Evolutionary conservation across 345 rosid species (phyloP), one percentile per base, ranked within the genome.

Genomic region (Orychophragmus violaceus): DNA sequence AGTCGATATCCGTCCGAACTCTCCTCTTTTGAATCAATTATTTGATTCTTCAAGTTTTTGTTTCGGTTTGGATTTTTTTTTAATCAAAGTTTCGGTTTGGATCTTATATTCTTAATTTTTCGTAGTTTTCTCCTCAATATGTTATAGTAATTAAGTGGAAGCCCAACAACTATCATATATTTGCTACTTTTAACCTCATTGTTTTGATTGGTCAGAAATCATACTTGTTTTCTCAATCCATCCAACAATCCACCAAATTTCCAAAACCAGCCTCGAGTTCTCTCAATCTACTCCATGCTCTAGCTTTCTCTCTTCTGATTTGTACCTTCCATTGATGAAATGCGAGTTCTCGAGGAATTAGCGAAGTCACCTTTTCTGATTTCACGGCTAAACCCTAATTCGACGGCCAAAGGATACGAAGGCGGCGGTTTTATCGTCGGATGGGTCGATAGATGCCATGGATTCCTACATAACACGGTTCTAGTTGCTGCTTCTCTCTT

Each of bases 391-490:
- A 75, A 67, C 71, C 83, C 85, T 68, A 74, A 59, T 33, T 64
- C 79, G 13, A 45, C 76, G 22, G 17, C 59, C 36, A 52, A 18
- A 10, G 62, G 56, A 17, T 67, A 48, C 6, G 64, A 45, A 45
- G 76, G 67, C 6, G 75, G 78, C 54, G 63, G 56, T 37, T 53
- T 53, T 53, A 53, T 28, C 59, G 59, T 3, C 25, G 60, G 70
- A 18, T 90, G 97, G 98, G 78, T 93, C 21, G 79, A 66, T 53
- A 83, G 79, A 68, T 93, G 95, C 57, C 96, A 91, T 62, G 98
- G 98, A 25, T 78, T 91, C 65, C 59, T 86, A 57, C 96, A 87
- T 69, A 88, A 88, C 72, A 76, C 79, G 77, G 58, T 68, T 65
- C 78, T 93, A 33, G 78, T 88, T 5, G 13, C 63, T 51, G 73